These are phyloP conservation scores for Inga oerstediana DNA, from an alignment of 306 rosid species.

Conservation along the genomic window DNA sequence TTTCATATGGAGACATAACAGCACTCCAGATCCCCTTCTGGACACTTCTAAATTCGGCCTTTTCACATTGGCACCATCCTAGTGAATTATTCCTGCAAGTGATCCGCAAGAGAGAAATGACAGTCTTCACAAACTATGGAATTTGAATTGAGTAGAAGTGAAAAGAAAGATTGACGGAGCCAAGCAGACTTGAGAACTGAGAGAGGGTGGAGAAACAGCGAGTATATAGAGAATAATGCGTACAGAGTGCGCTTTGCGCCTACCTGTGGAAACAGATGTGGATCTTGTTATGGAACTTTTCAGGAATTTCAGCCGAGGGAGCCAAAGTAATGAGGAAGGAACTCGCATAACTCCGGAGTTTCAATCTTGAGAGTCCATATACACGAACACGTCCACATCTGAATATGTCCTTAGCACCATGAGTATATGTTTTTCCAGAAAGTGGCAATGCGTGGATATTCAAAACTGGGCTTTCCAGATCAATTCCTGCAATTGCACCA, in stretches of 20 bases:
- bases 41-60: constrained; percentile 57
- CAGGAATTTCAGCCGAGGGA: constrained; percentile 65
- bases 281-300: constrained; percentile 56
- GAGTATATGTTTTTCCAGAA: constrained; percentile 24
- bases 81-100: constrained; percentile 66
- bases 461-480: constrained; percentile 53
- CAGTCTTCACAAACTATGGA: neutral
- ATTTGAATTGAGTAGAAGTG: neutral
- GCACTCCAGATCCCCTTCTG: constrained; percentile 70
- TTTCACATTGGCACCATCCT: constrained; percentile 76
- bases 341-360: constrained; percentile 67
- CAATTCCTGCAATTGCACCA: constrained; percentile 54
- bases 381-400: constrained; percentile 65
- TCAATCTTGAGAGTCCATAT: constrained; percentile 65
- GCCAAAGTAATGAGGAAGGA: constrained; percentile 54
- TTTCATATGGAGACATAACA: constrained; percentile 73
- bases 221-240: neutral
- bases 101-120: neutral
- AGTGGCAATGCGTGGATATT: constrained; percentile 42
- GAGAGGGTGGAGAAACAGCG: constrained; percentile 21
- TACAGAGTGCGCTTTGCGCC: constrained; percentile 22
- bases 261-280: constrained; percentile 77
- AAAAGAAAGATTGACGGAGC: neutral
- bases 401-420: constrained; percentile 35
- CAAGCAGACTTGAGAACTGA: neutral